Percentiles rank a stretch among this genome's conserved stretches.
Conservation (phyloP, 1,139 yeast genomes). For the Sugiyamaella grinbergsii region DNA sequence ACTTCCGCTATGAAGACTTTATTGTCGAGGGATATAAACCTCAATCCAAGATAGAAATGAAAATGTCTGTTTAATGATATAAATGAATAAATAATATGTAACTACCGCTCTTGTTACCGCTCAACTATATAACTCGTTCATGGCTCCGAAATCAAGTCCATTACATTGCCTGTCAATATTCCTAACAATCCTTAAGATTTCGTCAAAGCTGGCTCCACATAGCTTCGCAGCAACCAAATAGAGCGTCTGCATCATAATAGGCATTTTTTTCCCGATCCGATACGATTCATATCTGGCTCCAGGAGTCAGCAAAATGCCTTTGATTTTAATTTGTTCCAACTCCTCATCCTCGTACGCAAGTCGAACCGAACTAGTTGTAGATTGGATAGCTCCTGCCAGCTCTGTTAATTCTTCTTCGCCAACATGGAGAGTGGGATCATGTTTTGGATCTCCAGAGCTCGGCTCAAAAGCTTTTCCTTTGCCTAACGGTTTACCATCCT, state of each 20-base stretch:
- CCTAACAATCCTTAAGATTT: background rate
- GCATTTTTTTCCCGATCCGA: background rate
- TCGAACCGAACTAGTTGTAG: conserved; percentile 18
- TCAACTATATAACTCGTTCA: background rate
- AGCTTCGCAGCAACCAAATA: conserved; percentile 7
- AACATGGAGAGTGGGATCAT: conserved; percentile 7
- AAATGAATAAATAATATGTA: conserved; percentile 13
- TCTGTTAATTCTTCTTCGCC: conserved; percentile 23
- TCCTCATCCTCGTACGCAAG: conserved; percentile 1
- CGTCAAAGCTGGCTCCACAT: conserved; percentile 1
- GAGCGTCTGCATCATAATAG: conserved; percentile 2
- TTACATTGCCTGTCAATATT: background rate
- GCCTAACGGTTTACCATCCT: conserved; percentile 7
- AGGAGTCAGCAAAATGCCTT: conserved; percentile 23
- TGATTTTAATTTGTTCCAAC: conserved; percentile 7
- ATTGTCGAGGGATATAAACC: conserved; percentile 79
- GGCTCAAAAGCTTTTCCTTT: conserved; percentile 1
- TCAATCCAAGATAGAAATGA: conserved; percentile 82
- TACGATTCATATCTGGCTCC: conserved; percentile 29
- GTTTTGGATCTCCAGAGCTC: background rate
- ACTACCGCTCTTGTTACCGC: background rate
- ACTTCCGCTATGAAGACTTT: conserved; percentile 85
- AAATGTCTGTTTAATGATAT: conserved; percentile 55
- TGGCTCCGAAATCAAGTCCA: conserved; percentile 6
- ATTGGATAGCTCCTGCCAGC: conserved; percentile 26